These are phyloP conservation scores for Talaromyces sp. DNA, from an alignment of 2,329 filamentous ascomycete genomes.

Conservation along the genomic window DNA sequence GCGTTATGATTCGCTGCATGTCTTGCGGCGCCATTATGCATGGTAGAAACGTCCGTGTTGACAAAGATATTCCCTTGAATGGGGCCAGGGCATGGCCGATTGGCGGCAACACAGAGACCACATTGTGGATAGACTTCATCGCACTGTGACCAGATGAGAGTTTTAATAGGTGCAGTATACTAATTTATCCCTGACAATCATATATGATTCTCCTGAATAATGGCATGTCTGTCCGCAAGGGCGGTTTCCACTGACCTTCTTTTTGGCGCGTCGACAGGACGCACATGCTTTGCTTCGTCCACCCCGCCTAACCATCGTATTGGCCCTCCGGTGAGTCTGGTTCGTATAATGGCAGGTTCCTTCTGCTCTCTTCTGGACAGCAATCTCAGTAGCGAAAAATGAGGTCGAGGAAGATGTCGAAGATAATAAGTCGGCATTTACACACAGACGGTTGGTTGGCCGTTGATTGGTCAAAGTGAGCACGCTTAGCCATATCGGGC, in stretches of 20 bases:
- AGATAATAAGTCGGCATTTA: neutral
- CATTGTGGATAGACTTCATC: conserved; percentile 17
- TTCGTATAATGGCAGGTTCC: neutral
- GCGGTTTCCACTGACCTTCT: conserved; percentile 7
- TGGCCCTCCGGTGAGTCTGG: too few species aligned
- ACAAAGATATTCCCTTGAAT: conserved; percentile 14
- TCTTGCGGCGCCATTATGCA: neutral
- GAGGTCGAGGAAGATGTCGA: neutral
- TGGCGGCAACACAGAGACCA: conserved; percentile 10
- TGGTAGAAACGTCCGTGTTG: neutral
- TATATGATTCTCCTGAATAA: neutral
- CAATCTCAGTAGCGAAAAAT: neutral
- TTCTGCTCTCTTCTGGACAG: neutral
- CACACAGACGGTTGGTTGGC: neutral
- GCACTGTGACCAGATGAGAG: neutral
- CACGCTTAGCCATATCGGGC: neutral
- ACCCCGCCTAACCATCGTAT: conserved; percentile 12
- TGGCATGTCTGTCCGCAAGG: neutral
- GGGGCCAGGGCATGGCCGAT: conserved; percentile 10
- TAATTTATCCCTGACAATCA: neutral
- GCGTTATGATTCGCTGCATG: neutral
- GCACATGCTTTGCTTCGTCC: conserved; percentile 17
- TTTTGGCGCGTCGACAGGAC: conserved; percentile 12
- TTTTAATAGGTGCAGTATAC: neutral
- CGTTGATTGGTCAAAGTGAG: neutral